Base-by-base conservation (phyloP, 2,329 filamentous ascomycete genomes). In the Cladosporium sp. region DNA sequence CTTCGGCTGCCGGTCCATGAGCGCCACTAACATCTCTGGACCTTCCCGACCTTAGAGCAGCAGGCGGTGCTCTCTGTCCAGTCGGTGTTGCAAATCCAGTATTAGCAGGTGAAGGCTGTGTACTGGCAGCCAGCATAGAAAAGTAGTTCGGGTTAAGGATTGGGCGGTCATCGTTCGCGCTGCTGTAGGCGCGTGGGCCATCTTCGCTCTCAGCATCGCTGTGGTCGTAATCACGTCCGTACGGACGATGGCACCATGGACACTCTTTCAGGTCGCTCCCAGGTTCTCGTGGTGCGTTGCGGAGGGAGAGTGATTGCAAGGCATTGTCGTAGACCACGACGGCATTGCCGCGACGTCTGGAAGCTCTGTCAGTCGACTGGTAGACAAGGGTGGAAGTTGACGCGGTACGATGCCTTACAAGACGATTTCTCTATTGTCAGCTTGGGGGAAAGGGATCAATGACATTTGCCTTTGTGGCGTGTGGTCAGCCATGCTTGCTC, bases 71-170 rank as follows among this genome's bases (percentile, higher is more conserved):
- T 66, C 55, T 75, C 74, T 47, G 70, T 20, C 22, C 35, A 68
- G 69, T 71, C 77, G 66, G 65, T 12, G 67, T 66, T 3, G 63
- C 60, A 17, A 58, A 42, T 10, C 62, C 58, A 73, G 67, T 80
- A 47, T 68, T 76, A 56, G 79, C 80, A 52, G 77, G 74, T 19
- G 69, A 66, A 20, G 64, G 61, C 25, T 65, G 37, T 34, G 64
- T 68, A 64, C 80, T 85, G 51, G 80, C 75, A 44, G 84, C 88
- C 39, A 99, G 85, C 88, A 97, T 92, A 67, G 90, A 90, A 74
- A 99, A 99, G 78, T 99, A 99, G 52, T 91, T 85, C 2, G 92
- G 92, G 67, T 92, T 88, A 65, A 97, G 89, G 70, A 92, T 97
- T 57, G 63, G 65, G 2, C 47, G 37, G 4, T 57, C 36, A 19